Base-by-base conservation (phyloP, 164 flowering plant genomes). In the Chimonanthus salicifolius region DNA sequence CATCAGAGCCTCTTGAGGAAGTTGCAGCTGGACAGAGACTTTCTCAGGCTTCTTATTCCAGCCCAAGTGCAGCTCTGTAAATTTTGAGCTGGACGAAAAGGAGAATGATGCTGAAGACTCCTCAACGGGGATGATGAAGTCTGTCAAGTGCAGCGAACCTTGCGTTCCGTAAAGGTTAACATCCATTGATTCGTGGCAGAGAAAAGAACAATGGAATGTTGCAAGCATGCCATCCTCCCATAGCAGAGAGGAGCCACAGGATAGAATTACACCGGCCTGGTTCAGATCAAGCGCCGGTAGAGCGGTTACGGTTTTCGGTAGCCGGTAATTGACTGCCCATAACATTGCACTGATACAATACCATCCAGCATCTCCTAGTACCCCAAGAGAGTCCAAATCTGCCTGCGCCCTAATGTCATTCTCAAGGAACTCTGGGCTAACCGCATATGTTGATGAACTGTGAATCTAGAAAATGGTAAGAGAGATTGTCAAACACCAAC, bases 321-420 rank as follows among this genome's bases (percentile, higher is more conserved):
- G 77, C 64, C 80, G 71, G 48, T 82, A 79, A 63, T 77, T 67
- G 13, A 71, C 77, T 48, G 85, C 79, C 85, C 86, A 85, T 9
- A 85, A 67, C 65, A 85, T 83, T 8, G 83, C 78, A 5, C 85
- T 75, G 45, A 78, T 80, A 78, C 86, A 85, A 70, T 85, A 85
- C 86, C 86, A 85, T 16, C 88, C 88, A 2, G 69, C 11, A 58
- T 85, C 86, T 15, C 88, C 88, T n/a, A 85, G 80, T 45, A 81
- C 83, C 13, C 88, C 86, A 5, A 85, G 81, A 51, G 76, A 49
- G 58, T 83, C 88, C 9, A 83, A 65, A 58, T 85, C 85, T 51
- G 86, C 81, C 70, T 83, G 83, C 21, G 74, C 78, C 15, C 88
- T 77, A 8, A 85, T 80, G 64, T 83, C 58, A 5, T 78, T 82